Evolutionary conservation across 192 early-diverging fungal genomes (phyloP).

Genomic region (Pilaira anomala): DNA sequence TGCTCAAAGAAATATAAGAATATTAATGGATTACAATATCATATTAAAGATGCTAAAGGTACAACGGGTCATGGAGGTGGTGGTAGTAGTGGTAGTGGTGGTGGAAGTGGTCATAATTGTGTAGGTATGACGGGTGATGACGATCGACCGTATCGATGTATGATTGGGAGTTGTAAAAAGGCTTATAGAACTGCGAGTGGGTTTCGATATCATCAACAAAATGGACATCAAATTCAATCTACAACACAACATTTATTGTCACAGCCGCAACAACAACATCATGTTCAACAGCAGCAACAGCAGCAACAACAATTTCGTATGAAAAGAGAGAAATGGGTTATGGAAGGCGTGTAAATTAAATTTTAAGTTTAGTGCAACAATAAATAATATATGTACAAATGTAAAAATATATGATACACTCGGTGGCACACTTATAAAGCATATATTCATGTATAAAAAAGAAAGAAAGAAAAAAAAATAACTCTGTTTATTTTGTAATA

Average conservation of each 20-base stretch:
- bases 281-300: background rate
- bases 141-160: conserved; percentile 30
- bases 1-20: conserved; percentile 79
- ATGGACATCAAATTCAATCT: conserved; percentile 19
- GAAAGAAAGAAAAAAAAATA: too few relatives aligned
- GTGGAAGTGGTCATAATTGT: background rate
- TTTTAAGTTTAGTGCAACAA: too few relatives aligned
- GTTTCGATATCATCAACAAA: conserved; percentile 35
- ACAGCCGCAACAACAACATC: background rate
- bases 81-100: conserved; percentile 9
- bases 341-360: background rate
- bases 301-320: background rate
- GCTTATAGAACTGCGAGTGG: conserved; percentile 37
- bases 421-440: too few relatives aligned
- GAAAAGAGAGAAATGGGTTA: background rate
- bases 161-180: conserved; percentile 31
- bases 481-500: too few relatives aligned
- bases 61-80: conserved; percentile 28
- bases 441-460: too few relatives aligned
- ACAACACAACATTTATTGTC: background rate
- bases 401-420: too few relatives aligned
- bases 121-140: background rate
- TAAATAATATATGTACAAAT: too few relatives aligned
- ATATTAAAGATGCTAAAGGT: conserved; percentile 59
- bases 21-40: conserved; percentile 81